Percentiles rank a stretch among this genome's conserved stretches.
These are phyloP conservation scores for Paecilomyces sp. DNA, from an alignment of 2,329 filamentous ascomycete species.

Conservation along the genomic window DNA sequence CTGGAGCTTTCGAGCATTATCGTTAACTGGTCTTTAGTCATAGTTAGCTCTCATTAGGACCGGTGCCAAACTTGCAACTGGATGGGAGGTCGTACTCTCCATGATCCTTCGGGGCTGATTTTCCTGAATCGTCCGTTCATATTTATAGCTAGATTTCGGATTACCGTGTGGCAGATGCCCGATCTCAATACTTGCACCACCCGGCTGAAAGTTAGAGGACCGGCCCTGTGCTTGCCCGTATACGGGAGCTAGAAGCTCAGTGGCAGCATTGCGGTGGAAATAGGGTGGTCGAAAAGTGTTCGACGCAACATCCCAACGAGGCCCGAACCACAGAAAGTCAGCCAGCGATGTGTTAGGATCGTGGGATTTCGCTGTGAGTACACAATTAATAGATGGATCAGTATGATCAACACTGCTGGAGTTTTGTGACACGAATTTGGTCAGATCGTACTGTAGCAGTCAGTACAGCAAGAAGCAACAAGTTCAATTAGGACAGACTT, in stretches of 20 bases:
- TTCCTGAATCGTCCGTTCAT: constrained; percentile 39
- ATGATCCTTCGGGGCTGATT: constrained; percentile 38
- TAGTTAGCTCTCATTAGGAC: not conserved
- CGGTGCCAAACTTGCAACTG: no score
- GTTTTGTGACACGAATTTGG: constrained; percentile 53
- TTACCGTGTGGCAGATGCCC: constrained; percentile 21
- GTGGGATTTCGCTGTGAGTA: constrained; percentile 41
- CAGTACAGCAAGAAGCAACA: no score
- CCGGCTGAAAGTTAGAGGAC: constrained; percentile 20
- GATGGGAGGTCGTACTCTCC: constrained; percentile 15
- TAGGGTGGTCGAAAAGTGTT: constrained; percentile 66
- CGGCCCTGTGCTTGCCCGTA: constrained; percentile 21
- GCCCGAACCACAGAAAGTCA: constrained; percentile 68
- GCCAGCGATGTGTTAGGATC: constrained; percentile 55
- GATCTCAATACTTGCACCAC: constrained; percentile 19
- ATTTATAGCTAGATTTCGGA: constrained; percentile 32
- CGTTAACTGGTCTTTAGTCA: constrained; percentile 20
- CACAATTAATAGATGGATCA: constrained; percentile 60
- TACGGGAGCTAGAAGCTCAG: constrained; percentile 45
- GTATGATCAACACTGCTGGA: constrained; percentile 55
- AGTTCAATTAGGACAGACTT: constrained; percentile 14
- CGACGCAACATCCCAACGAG: constrained; percentile 62
- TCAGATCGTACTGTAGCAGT: constrained; percentile 41
- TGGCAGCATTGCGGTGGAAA: constrained; percentile 64
- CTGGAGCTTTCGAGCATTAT: constrained; percentile 23